Evolutionary conservation across 371 early-diverging fungal species (phyloP), one percentile per base, ranked within the genome.

Genomic region (Rhizopus delemar): DNA sequence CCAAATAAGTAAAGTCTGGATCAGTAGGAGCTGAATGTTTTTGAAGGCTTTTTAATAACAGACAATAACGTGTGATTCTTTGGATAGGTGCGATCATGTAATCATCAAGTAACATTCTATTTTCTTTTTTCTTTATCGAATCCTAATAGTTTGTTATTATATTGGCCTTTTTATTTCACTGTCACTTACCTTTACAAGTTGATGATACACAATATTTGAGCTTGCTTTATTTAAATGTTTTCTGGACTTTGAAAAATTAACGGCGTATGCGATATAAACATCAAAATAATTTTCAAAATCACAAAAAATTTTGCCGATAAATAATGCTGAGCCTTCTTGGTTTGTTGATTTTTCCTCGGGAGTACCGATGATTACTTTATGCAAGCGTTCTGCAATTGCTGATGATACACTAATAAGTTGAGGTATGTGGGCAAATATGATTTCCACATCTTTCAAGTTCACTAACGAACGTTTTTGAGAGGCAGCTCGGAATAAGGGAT

Each of bases 61-160:
- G 57, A 46, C 73, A 71, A 58, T 82, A 82, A 12, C 82, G 71
- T 22, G 80, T 74, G 56, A 82, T 71, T 34, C 82, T 66, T 59
- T 82, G 82, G 29, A 82, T 80, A 34, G 82, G 82, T 46, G 80
- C 70, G 59, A 82, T 82, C 73, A 78, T 66, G 49, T 82, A 82
- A 63, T 80, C 82, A 11, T 70, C 34, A 8, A 80, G 55, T 4
- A 66, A 51, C 63, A 82, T 69, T 32, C 70, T 58, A 41, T 73
- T 73, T 51, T 69, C 65, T 48, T 71, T 70, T 41, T 63, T 60
- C 16, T 59, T 48, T 51, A 59, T 59, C 12, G 71, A 59, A 43
- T 68, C 62, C 68, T 68, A 58, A 8, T 39, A 13, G 3, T 22
- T 0, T n/a, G 34, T 11, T 28, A 16, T n/a, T 8, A 36, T 29